phyloP scores from a whole-genome alignment of 805 yeast genomes.

The Candida ovalis region DNA sequence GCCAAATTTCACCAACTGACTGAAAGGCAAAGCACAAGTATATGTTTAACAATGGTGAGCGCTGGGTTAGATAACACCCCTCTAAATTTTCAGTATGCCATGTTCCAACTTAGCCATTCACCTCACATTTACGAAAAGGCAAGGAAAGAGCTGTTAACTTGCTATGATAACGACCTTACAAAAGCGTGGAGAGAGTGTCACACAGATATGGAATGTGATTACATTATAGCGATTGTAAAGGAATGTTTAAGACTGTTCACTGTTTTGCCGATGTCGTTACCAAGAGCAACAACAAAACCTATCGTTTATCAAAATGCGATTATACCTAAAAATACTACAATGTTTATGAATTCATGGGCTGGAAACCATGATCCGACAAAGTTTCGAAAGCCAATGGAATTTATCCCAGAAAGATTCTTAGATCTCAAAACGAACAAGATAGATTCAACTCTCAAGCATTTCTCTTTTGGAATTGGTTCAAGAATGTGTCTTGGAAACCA shows the following conservation, averaged over 20 bases:
- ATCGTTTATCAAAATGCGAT: constrained; percentile 36
- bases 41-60: constrained; percentile 72
- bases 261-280: constrained; percentile 64
- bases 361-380: constrained; percentile 58
- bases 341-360: constrained; percentile 66
- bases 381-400: constrained; percentile 42
- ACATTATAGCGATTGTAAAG: constrained; percentile 52
- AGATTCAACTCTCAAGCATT: constrained; percentile 33
- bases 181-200: constrained; percentile 26
- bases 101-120: constrained; percentile 54
- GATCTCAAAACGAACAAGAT: constrained; percentile 13
- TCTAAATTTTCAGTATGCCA: constrained; percentile 53
- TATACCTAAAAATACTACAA: constrained; percentile 53
- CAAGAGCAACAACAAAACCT: constrained; percentile 53
- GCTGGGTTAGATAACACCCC: constrained; percentile 78
- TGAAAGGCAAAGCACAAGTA: constrained; percentile 46
- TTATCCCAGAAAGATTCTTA: constrained; percentile 53
- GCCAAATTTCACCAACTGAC: constrained; percentile 19
- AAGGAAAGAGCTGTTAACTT: constrained; percentile 33
- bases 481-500: constrained; percentile 70
- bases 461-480: constrained; percentile 67
- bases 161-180: constrained; percentile 25
- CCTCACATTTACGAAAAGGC: constrained; percentile 42
- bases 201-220: constrained; percentile 37
- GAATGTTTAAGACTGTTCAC: constrained; percentile 63